Evolutionary conservation across 2,329 filamentous ascomycete species (phyloP).

Genomic region (Colletotrichum musicola): DNA sequence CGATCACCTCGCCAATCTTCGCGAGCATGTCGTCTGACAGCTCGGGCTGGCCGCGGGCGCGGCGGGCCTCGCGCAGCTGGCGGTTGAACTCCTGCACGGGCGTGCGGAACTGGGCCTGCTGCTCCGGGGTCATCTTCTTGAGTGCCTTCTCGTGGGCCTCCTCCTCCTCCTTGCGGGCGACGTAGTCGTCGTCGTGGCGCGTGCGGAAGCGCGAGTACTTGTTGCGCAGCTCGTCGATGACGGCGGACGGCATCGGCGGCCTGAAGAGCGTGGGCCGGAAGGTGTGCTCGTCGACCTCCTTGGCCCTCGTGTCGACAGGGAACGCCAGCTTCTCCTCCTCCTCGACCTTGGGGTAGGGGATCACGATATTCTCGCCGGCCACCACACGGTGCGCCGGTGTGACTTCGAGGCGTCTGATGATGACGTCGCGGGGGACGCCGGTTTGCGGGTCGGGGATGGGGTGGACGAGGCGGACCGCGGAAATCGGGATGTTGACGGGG

Average conservation of each 20-base stretch:
- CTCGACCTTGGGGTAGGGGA: constrained; percentile 77
- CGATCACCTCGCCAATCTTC: constrained; percentile 73
- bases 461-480: constrained; percentile 84
- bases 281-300: constrained; percentile 77
- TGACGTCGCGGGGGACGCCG: constrained; percentile 76
- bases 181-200: constrained; percentile 81
- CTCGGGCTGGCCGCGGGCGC: constrained; percentile 66
- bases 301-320: constrained; percentile 78
- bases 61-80: constrained; percentile 64
- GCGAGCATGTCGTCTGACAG: constrained; percentile 71
- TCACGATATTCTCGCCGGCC: constrained; percentile 76
- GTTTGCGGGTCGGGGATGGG: constrained; percentile 76
- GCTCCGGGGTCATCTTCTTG: constrained; percentile 69
- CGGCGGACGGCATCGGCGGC: constrained; percentile 81
- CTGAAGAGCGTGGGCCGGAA: constrained; percentile 83
- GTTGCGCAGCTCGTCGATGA: constrained; percentile 89
- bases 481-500: constrained; percentile 73
- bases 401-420: constrained; percentile 76
- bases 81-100: constrained; percentile 72
- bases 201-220: constrained; percentile 86
- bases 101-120: constrained; percentile 62
- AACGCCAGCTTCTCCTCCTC: constrained; percentile 60
- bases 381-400: constrained; percentile 64
- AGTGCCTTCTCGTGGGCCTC: constrained; percentile 62
- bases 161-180: constrained; percentile 73